Percentiles rank a stretch among this genome's conserved stretches.
These are phyloP conservation scores for Royoungia palumana DNA, from an alignment of 768 basidiomycete species.

Conservation along the genomic window DNA sequence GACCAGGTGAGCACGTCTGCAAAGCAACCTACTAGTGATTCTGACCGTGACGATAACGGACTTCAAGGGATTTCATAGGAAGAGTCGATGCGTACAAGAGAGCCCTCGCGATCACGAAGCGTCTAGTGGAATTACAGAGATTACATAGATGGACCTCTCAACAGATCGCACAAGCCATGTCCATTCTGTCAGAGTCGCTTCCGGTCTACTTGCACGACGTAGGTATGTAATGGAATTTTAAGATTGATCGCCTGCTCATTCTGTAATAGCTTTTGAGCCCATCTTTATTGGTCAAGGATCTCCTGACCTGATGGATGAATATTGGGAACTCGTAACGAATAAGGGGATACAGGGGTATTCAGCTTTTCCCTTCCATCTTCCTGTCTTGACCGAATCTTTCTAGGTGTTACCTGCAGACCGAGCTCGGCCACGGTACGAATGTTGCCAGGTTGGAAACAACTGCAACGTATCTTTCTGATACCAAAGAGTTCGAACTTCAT, in stretches of 20 bases:
- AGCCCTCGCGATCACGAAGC: slow-evolving; percentile 51
- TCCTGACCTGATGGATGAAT: slow-evolving; percentile 48
- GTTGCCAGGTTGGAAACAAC: slow-evolving; percentile 70
- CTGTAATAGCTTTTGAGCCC: slow-evolving; percentile 53
- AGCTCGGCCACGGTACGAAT: slow-evolving; percentile 76
- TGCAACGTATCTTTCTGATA: slow-evolving; percentile 66
- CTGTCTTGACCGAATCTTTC: background rate
- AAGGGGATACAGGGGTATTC: slow-evolving; percentile 56
- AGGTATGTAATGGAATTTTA: slow-evolving; percentile 25
- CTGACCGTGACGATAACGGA: too few relatives aligned
- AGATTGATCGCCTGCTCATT: slow-evolving; percentile 22
- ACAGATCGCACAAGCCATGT: slow-evolving; percentile 46
- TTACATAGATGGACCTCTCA: slow-evolving; percentile 49
- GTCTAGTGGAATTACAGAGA: slow-evolving; percentile 57
- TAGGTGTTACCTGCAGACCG: slow-evolving; percentile 74
- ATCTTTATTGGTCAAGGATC: slow-evolving; percentile 63
- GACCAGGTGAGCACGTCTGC: slow-evolving; percentile 37
- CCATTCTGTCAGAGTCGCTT: slow-evolving; percentile 48
- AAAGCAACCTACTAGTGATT: too few relatives aligned
- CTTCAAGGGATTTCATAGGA: slow-evolving; percentile 51
- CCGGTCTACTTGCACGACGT: slow-evolving; percentile 44
- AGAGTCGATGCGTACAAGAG: slow-evolving; percentile 57
- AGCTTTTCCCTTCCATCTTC: background rate
- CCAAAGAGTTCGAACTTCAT: slow-evolving; percentile 69
- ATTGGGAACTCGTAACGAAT: slow-evolving; percentile 45